Evolutionary conservation across 73 alveolate genomes (phyloP).

Genomic region (Paramecium primaurelia): DNA sequence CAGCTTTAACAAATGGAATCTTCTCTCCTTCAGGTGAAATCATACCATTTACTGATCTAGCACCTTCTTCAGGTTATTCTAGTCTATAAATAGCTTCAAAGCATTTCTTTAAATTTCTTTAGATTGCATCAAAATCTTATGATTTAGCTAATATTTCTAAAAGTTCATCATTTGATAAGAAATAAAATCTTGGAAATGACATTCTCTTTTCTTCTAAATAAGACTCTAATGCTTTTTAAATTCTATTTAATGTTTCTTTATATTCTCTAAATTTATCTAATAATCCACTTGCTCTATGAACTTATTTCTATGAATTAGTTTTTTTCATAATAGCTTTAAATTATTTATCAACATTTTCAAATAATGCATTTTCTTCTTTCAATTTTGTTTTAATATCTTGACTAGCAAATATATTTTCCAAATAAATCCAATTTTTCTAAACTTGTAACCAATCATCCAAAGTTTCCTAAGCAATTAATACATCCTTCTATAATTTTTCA

Average conservation of each 20-base stretch:
- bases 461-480: slow-evolving; percentile 81
- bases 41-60: slow-evolving; percentile 70
- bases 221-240: slow-evolving; percentile 90
- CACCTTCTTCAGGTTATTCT: slow-evolving; percentile 72
- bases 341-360: slow-evolving; percentile 92
- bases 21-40: slow-evolving; percentile 84
- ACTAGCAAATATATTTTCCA: slow-evolving; percentile 96
- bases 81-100: slow-evolving; percentile 82
- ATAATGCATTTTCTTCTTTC: slow-evolving; percentile 85
- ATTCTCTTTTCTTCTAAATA: slow-evolving; percentile 95
- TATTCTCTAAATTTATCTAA: slow-evolving; percentile 76
- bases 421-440: slow-evolving; percentile 98
- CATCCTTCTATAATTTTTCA: slow-evolving; percentile 84
- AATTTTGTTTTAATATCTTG: slow-evolving; percentile 97
- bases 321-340: slow-evolving; percentile 92
- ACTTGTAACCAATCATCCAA: slow-evolving; percentile 99
- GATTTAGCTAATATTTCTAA: slow-evolving; percentile 95
- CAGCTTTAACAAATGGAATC: slow-evolving; percentile 63
- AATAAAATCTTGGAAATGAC: slow-evolving; percentile 97
- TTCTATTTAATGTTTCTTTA: slow-evolving; percentile 91
- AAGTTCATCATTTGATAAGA: slow-evolving; percentile 96
- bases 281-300: slow-evolving; percentile 79
- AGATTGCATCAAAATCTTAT: slow-evolving; percentile 87
- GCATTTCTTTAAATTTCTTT: slow-evolving; percentile 86
- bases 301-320: slow-evolving; percentile 87